Evolutionary conservation across 1,284 basidiomycete species (phyloP).

Genomic region (Pisolithus thermaeus): DNA sequence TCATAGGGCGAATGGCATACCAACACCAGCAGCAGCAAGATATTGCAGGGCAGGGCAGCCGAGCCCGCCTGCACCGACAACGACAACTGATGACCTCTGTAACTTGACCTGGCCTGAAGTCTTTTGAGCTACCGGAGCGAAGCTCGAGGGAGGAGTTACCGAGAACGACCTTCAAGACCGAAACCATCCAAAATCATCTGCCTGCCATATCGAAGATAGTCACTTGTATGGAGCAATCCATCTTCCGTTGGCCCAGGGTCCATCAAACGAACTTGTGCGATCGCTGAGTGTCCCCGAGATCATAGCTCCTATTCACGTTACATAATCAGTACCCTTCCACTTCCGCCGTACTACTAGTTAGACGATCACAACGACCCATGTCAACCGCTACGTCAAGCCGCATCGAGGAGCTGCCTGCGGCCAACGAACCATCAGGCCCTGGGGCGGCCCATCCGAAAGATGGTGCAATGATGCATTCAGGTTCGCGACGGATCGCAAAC

Average conservation of each 20-base stretch:
- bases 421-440: constrained; percentile 12
- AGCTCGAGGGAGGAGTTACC: not conserved
- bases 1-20: constrained; percentile 37
- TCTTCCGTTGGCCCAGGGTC: constrained; percentile 9
- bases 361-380: not conserved
- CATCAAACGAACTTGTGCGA: not conserved
- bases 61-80: constrained; percentile 93
- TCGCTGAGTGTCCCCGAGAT: too few species aligned
- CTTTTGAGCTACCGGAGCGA: not conserved
- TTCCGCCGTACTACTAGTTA: too few species aligned
- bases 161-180: constrained; percentile 67
- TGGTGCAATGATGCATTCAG: constrained; percentile 33
- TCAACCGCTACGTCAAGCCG: constrained; percentile 1
- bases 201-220: constrained; percentile 90
- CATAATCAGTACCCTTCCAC: too few species aligned
- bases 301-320: not conserved
- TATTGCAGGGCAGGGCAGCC: constrained; percentile 96
- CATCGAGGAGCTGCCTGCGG: constrained; percentile 14
- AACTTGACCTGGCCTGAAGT: constrained; percentile 78
- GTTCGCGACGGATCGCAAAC: constrained; percentile 9
- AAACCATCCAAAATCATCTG: constrained; percentile 96
- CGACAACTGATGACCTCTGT: constrained; percentile 69
- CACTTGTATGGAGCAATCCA: constrained; percentile 44
- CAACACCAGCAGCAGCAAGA: constrained; percentile 87
- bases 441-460: constrained; percentile 24